These are phyloP conservation scores for Melaleuca alternifolia DNA, from an alignment of 345 rosid species.

Conservation along the genomic window DNA sequence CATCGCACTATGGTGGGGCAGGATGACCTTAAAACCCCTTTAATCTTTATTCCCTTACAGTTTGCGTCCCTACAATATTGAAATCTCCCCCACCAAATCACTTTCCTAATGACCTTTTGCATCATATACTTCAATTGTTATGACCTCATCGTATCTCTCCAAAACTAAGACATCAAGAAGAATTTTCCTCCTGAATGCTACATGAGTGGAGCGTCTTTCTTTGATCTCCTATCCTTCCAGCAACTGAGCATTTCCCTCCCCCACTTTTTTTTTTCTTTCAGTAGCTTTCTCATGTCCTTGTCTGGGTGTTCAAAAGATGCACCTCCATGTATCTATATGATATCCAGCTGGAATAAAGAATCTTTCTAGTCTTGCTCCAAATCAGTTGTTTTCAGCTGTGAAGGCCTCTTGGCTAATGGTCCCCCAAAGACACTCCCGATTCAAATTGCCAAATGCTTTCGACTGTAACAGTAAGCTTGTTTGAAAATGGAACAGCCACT, in stretches of 20 bases:
- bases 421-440: not conserved
- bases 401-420: not conserved
- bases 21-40: slow-evolving; percentile 6
- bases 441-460: not conserved
- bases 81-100: not conserved
- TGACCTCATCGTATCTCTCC: not conserved
- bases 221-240: not conserved
- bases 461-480: not conserved
- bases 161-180: not conserved
- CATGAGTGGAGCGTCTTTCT: slow-evolving; percentile 10
- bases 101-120: not conserved
- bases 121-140: not conserved
- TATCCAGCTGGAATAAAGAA: not conserved
- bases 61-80: not conserved
- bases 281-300: not conserved
- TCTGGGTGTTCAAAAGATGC: not conserved
- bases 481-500: not conserved
- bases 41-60: not conserved
- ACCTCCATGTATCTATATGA: not conserved
- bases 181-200: slow-evolving; percentile 5
- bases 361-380: not conserved
- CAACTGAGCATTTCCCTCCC: not conserved
- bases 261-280: not conserved
- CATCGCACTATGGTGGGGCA: slow-evolving; percentile 25
- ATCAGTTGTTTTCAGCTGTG: not conserved